phyloP scores from a whole-genome alignment of 2,329 filamentous ascomycete species.

The Paraphoma chrysanthemicola region DNA sequence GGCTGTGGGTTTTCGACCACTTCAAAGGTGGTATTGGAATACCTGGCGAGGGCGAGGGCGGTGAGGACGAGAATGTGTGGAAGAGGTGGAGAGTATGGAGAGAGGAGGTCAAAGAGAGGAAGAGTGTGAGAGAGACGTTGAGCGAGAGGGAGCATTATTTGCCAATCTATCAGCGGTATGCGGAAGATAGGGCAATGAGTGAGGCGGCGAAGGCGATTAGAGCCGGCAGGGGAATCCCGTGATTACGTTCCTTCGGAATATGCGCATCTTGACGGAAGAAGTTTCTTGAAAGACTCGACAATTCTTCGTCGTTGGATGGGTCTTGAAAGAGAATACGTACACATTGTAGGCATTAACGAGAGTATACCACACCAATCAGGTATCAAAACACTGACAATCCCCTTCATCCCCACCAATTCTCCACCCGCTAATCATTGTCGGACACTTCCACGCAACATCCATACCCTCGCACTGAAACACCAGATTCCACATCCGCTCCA shows the following conservation, averaged over 20 bases:
- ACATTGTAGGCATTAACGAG: too few species aligned
- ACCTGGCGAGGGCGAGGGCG: conserved; percentile 55
- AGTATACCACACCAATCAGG: background rate
- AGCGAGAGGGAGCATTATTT: conserved; percentile 73
- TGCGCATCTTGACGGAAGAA: too few species aligned
- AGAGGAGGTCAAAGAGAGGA: conserved; percentile 63
- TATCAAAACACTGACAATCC: conserved; percentile 28
- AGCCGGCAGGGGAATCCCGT: conserved; percentile 68
- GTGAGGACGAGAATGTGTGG: conserved; percentile 66
- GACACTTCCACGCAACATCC: conserved; percentile 38
- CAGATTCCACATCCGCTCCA: conserved; percentile 40
- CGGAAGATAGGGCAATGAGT: conserved; percentile 55
- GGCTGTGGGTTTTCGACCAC: conserved; percentile 76
- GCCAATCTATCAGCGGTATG: conserved; percentile 66
- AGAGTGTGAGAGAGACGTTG: conserved; percentile 71
- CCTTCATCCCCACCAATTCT: conserved; percentile 28
- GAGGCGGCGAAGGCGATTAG: conserved; percentile 60
- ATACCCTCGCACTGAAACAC: conserved; percentile 37
- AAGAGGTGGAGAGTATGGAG: conserved; percentile 70
- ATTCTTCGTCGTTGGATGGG: too few species aligned
- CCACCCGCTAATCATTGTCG: conserved; percentile 31
- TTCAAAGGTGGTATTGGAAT: conserved; percentile 69
- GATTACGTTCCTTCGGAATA: conserved; percentile 19
- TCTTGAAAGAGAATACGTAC: too few species aligned
- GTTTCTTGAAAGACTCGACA: too few species aligned